Base-by-base conservation (phyloP, 768 basidiomycete genomes). In the Suillus alpinus region DNA sequence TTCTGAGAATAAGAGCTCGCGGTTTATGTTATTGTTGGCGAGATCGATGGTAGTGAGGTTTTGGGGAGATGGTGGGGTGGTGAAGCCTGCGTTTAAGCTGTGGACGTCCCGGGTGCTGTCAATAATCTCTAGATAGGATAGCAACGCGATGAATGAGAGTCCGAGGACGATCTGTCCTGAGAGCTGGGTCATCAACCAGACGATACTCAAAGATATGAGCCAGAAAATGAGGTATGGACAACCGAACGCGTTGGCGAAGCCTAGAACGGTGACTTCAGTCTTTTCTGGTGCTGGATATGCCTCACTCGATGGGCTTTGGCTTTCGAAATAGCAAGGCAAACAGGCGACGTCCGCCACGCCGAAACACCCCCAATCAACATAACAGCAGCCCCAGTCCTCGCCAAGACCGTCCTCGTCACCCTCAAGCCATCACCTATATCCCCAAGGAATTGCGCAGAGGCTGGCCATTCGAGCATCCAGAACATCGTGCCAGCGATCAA, bases 201-300 rank as follows among this genome's bases (percentile, higher is more conserved):
- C 77, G 16, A 88, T 58, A 5, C 79, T 78, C 49, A 96, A 82
- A 50, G 80, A 74, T 23, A 90, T 80, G 6, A 83, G 78, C 83
- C 90, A 89, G 69, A 96, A 92, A 41, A 96, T 76, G 58, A 94
- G 76, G 72, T 94, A 97, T 1, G 92, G 86, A 14, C 94, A 87
- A 16, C 94, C 96, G 67, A 87, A 95, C 0, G 92, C 87, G 70
- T 97, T 97, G 0, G 92, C 91, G 68, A 88, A 96, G 0, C 95
- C 95, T 1, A 94, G 73, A 1, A 97, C 83, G n/a, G 78, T 80
- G 46, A 86, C 80, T 49, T 85, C 80, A 16, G 67, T 72, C 70
- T 69, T 78, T 46, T 75, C 65, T 64, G 77, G 61, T 66, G n/a
- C n/a, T n/a, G 60, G 41, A 31, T 58, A 20, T 1, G 62, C 37